Conservation (phyloP, 23 red algal species). For the Gracilaria domingensis region DNA sequence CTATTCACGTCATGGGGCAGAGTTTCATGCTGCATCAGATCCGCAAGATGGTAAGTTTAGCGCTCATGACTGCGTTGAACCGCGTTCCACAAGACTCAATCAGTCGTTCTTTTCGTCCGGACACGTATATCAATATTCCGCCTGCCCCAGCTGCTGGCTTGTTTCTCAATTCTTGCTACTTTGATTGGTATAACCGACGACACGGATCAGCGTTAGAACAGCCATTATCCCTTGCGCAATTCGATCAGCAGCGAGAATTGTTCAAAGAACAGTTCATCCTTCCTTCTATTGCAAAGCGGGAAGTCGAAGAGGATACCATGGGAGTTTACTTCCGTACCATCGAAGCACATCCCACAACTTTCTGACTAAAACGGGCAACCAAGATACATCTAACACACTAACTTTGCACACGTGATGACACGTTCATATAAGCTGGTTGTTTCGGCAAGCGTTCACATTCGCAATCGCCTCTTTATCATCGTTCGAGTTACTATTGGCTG, state of each 20-base stretch:
- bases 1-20: conserved; percentile 83
- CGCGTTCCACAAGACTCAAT: conserved; percentile 58
- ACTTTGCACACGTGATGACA: not conserved
- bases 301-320: conserved; percentile 29
- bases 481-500: no score
- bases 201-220: not conserved
- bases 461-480: not conserved
- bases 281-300: conserved; percentile 31
- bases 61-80: conserved; percentile 51
- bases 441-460: not conserved
- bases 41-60: conserved; percentile 90
- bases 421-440: no score
- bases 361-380: not conserved
- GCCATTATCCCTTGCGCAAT: conserved; percentile 38
- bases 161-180: conserved; percentile 76
- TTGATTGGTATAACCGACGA: conserved; percentile 77
- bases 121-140: conserved; percentile 62
- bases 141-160: conserved; percentile 80
- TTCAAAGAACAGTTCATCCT: conserved; percentile 59
- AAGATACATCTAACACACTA: not conserved
- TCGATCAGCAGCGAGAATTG: conserved; percentile 30
- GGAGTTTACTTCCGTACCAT: conserved; percentile 41
- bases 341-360: conserved; percentile 43
- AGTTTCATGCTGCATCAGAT: conserved; percentile 98
- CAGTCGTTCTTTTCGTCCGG: conserved; percentile 40